Conservation (phyloP, 2,329 filamentous ascomycete species). For the Aspergillus texensis region DNA sequence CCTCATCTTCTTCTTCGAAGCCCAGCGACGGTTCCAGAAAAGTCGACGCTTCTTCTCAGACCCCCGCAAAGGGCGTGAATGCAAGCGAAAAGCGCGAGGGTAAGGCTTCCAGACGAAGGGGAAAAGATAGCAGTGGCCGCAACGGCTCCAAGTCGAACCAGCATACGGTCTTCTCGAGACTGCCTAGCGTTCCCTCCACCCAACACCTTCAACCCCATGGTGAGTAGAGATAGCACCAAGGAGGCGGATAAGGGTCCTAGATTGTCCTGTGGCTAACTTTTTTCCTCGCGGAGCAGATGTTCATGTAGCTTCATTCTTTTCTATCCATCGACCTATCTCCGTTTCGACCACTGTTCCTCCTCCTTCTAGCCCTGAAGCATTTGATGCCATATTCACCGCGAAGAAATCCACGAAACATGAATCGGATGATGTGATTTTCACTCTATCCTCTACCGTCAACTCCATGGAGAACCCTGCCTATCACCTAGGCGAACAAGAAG, state of each 20-base stretch:
- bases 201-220: conserved; percentile 53
- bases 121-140: conserved; percentile 38
- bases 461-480: conserved; percentile 46
- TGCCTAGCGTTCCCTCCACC: conserved; percentile 53
- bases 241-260: background rate
- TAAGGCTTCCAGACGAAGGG: conserved; percentile 38
- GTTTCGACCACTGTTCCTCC: conserved; percentile 79
- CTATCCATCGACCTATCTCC: conserved; percentile 90
- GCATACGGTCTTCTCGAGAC: conserved; percentile 43
- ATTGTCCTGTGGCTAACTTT: background rate
- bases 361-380: conserved; percentile 70
- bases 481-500: conserved; percentile 35
- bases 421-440: conserved; percentile 65
- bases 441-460: conserved; percentile 56
- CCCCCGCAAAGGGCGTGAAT: conserved; percentile 42
- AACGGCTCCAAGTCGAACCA: conserved; percentile 41
- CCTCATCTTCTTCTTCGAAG: conserved; percentile 50
- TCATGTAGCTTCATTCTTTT: conserved; percentile 90
- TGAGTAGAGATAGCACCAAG: conserved; percentile 26
- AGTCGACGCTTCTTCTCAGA: conserved; percentile 43
- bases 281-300: conserved; percentile 63
- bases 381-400: conserved; percentile 80
- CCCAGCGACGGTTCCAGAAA: conserved; percentile 50
- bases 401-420: conserved; percentile 49
- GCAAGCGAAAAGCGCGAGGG: conserved; percentile 40